Base-by-base conservation (phyloP, 2,329 filamentous ascomycete species). In the Colletotrichum plurivorum region DNA sequence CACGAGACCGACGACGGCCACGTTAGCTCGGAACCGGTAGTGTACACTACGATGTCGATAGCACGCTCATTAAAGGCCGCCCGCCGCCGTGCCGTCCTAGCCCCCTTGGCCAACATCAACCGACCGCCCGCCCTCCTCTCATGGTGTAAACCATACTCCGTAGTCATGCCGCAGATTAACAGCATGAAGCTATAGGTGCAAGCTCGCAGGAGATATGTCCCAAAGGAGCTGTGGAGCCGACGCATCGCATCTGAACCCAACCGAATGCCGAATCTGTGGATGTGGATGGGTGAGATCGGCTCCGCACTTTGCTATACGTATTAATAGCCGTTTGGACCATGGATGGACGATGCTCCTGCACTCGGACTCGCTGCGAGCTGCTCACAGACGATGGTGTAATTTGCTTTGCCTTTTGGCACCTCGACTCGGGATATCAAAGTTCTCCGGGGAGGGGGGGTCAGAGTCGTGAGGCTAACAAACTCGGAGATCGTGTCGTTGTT, bases 231-330 rank as follows among this genome's bases (percentile, higher is more conserved):
- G 63, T 67, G 67, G 56, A 67, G 63, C 67, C 67, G 67, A 68
- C 57, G 52, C 57, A 63, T 63, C 52, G 45, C 52, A 67, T 63
- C 63, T 70, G 45, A 58, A 56, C 31, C 58, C 52, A 68, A 58
- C 67, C 67, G 67, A 70, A 67, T 68, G 67, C 67, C 67, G 67
- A 68, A 68, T 70, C 57, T 63, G 67, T 31, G 31, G 31, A 9
- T 10, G 31, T 36, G 31, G 56, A 48, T 67, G 45, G 46, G n/a
- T 41, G 46, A 56, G 63, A 70, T 70, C 57, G 56, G 46, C 57
- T 68, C 67, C 63, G 56, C 57, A 68, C 57, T 58, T 36, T 36
- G 18, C 55, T 60, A 5, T 25, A 25, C 22, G 43, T 66, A 60
- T 60, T 66, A 55, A 56, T 66, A 69, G 62, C 60, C 16, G 55